Evolutionary conservation across 805 yeast species (phyloP), one percentile per base, ranked within the genome.

Genomic region (Lipomyces starkeyi): DNA sequence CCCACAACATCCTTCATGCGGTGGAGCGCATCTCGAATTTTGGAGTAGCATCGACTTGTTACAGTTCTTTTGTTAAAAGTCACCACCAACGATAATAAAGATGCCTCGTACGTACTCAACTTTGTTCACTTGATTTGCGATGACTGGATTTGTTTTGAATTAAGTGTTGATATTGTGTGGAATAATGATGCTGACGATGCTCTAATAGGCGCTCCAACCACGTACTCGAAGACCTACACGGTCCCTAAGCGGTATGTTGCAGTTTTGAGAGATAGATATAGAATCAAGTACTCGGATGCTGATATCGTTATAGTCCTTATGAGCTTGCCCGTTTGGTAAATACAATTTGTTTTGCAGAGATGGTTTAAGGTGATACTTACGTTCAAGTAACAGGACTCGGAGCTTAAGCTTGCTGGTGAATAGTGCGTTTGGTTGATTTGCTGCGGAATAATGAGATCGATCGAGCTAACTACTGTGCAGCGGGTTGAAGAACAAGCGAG

Each of bases 401-500:
- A 95, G 87, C 91, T 95, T 84, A 94, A 95, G 87, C 91, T 95
- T 82, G 98, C 97, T 82, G 99, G 99, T 88, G 98, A 95, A 86
- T 93, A 86, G 69, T 66, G 55, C 43, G 69, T 62, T 22, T 11
- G 8, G 2, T 20, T 32, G 6, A 32, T 3, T 37, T 11, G n/a
- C 20, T n/a, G 22, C 20, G 4, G 34, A 17, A 53, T 20, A 1
- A 14, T 3, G 53, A 49, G 22, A 37, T 32, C 22, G 5, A 32
- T 29, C 27, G 20, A 20, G 25, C 63, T 66, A 20, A 66, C 66
- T 34, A 25, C 3, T 56, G n/a, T 57, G 17, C 37, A 66, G 69
- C 91, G 99, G 99, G 89, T 90, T 95, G 83, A 94, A 93, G 88
- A 95, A 95, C 97, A 95, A 95, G 94, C 91, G 96, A 84, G 99